Conservation (phyloP, 2,329 filamentous ascomycete genomes). For the Trichoderma arundinaceum region DNA sequence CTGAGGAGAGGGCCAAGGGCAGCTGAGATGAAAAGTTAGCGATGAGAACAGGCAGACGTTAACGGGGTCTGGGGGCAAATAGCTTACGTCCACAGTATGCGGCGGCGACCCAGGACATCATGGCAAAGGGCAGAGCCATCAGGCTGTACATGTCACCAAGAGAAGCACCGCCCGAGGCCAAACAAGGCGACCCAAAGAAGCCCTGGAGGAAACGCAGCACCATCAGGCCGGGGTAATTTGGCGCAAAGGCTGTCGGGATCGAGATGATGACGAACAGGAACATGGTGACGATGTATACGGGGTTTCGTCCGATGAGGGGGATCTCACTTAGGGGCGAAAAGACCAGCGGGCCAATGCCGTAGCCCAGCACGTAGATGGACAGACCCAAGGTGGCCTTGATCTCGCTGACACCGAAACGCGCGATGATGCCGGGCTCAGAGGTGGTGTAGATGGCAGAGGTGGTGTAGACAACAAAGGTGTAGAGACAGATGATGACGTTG, state of each 20-base stretch:
- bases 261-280: slow-evolving; percentile 70
- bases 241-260: slow-evolving; percentile 66
- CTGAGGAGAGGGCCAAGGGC: slow-evolving; percentile 66
- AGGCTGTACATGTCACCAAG: slow-evolving; percentile 61
- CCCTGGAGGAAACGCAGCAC: slow-evolving; percentile 69
- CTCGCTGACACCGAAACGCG: slow-evolving; percentile 57
- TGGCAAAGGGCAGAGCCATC: slow-evolving; percentile 61
- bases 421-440: slow-evolving; percentile 54
- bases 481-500: slow-evolving; percentile 56
- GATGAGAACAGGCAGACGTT: too few species aligned
- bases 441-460: slow-evolving; percentile 56
- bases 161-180: slow-evolving; percentile 63
- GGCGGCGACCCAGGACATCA: slow-evolving; percentile 64
- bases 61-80: neutral
- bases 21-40: slow-evolving; percentile 41
- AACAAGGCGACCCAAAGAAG: slow-evolving; percentile 69
- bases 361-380: slow-evolving; percentile 67
- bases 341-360: slow-evolving; percentile 67
- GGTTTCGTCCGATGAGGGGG: slow-evolving; percentile 68
- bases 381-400: slow-evolving; percentile 62
- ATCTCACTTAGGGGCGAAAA: slow-evolving; percentile 72
- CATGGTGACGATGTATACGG: slow-evolving; percentile 71
- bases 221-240: slow-evolving; percentile 68
- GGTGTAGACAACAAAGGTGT: slow-evolving; percentile 66
- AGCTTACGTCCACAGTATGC: slow-evolving; percentile 54